phyloP scores from a whole-genome alignment of 345 rosid species.

The rapeseed (Brassica napus) region DNA sequence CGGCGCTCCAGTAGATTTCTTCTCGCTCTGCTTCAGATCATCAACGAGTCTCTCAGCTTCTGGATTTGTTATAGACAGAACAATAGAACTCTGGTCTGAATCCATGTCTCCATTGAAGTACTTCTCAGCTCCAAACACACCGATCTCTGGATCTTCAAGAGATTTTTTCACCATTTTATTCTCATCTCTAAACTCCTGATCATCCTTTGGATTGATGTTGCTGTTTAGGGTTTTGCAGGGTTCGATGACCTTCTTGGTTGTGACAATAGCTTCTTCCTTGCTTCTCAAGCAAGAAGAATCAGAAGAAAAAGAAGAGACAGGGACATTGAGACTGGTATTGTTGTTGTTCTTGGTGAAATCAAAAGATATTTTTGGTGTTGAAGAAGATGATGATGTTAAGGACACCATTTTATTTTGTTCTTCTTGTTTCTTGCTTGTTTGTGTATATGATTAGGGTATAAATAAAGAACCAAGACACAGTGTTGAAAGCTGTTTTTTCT shows the following conservation, averaged over 20 bases:
- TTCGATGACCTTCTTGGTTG: slow-evolving; percentile 41
- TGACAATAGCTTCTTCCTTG: slow-evolving; percentile 45
- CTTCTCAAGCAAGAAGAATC: slow-evolving; percentile 44
- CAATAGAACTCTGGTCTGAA: slow-evolving; percentile 43
- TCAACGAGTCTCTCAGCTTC: slow-evolving; percentile 22
- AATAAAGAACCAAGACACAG: slow-evolving; percentile 18
- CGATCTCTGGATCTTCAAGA: slow-evolving; percentile 67
- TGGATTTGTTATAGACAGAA: slow-evolving; percentile 33
- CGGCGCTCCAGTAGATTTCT: slow-evolving; percentile 45
- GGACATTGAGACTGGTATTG: slow-evolving; percentile 8
- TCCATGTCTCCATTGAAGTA: slow-evolving; percentile 73
- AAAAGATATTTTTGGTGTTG: slow-evolving; percentile 40
- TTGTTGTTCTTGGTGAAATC: slow-evolving; percentile 29
- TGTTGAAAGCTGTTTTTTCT: slow-evolving; percentile 27
- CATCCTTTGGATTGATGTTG: slow-evolving; percentile 23
- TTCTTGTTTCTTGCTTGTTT: neutral
- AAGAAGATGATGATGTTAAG: slow-evolving; percentile 33
- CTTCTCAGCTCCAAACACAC: slow-evolving; percentile 81
- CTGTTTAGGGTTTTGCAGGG: slow-evolving; percentile 29
- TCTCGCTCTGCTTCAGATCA: slow-evolving; percentile 27
- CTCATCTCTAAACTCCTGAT: neutral
- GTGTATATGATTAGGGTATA: slow-evolving; percentile 16
- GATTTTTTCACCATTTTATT: slow-evolving; percentile 35
- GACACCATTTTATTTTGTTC: slow-evolving; percentile 2
- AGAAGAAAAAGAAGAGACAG: slow-evolving; percentile 8